Conservation (phyloP, 371 early-diverging fungal species). For the Vavraia culicis region DNA sequence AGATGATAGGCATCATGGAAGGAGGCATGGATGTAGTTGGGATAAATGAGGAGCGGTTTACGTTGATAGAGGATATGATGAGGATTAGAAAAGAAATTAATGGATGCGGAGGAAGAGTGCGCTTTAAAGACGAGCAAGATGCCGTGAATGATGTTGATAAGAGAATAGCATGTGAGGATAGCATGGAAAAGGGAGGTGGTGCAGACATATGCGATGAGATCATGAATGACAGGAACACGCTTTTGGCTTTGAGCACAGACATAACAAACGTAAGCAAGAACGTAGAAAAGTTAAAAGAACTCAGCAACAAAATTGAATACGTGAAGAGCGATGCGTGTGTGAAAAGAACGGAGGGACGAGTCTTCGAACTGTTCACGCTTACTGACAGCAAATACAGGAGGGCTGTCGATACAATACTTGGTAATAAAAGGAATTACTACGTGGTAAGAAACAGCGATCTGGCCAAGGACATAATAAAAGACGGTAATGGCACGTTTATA, state of each 20-base stretch:
- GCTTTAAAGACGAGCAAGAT: conserved; percentile 6
- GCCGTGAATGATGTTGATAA: conserved; percentile 4
- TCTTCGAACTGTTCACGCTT: conserved; percentile 36
- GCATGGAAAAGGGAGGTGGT: background rate
- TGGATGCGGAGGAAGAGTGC: background rate
- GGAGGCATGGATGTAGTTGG: conserved; percentile 6
- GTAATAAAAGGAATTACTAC: conserved; percentile 33
- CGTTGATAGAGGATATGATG: conserved; percentile 8
- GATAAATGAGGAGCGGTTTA: conserved; percentile 14
- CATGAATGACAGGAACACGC: background rate
- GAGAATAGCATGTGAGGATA: background rate
- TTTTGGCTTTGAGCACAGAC: background rate
- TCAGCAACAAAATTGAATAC: conserved; percentile 9
- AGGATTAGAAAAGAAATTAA: conserved; percentile 11
- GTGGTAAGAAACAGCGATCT: conserved; percentile 76
- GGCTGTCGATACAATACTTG: conserved; percentile 37
- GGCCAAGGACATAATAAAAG: conserved; percentile 47
- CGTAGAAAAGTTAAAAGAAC: background rate
- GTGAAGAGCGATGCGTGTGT: conserved; percentile 35
- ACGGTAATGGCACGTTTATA: no score
- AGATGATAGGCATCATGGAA: background rate
- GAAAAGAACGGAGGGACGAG: conserved; percentile 45
- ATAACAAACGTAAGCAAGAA: background rate
- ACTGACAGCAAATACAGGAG: conserved; percentile 44
- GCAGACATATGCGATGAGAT: background rate